Conservation (phyloP, 2,329 filamentous ascomycete genomes). For the Penicillium sp. region DNA sequence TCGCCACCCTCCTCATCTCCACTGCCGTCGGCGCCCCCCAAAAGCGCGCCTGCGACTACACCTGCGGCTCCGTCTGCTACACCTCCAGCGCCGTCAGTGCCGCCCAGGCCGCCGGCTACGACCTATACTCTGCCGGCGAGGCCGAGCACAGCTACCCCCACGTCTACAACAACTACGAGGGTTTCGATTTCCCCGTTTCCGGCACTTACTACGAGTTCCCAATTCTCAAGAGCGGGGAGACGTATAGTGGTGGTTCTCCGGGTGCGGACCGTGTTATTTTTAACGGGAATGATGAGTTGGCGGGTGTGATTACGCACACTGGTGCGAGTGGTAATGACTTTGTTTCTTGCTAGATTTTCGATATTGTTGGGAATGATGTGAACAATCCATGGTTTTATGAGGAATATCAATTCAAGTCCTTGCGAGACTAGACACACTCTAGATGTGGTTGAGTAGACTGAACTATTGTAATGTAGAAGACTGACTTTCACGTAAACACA, state of each 20-base stretch:
- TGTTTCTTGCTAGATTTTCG: conserved; percentile 41
- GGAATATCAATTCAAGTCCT: neutral
- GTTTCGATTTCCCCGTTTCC: conserved; percentile 59
- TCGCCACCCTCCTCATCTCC: conserved; percentile 27
- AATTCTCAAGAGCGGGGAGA: conserved; percentile 50
- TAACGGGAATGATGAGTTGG: conserved; percentile 58
- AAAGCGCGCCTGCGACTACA: conserved; percentile 48
- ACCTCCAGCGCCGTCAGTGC: conserved; percentile 51
- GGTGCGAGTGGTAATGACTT: conserved; percentile 70
- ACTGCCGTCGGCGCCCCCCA: conserved; percentile 31
- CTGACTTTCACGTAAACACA: conserved; percentile 23
- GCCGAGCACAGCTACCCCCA: conserved; percentile 56
- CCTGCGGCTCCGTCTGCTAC: conserved; percentile 60
- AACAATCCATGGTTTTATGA: too few relatives aligned
- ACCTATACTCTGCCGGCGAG: conserved; percentile 48
- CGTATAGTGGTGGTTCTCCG: conserved; percentile 63
- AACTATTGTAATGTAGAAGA: conserved; percentile 16
- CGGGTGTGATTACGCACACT: conserved; percentile 69
- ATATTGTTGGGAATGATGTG: too few relatives aligned
- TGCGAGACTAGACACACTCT: neutral
- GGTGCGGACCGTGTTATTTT: conserved; percentile 69
- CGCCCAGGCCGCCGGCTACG: conserved; percentile 56
- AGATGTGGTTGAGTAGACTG: too few relatives aligned
- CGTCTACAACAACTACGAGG: conserved; percentile 63
- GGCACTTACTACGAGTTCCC: conserved; percentile 68